A percentile compares a stretch with the other conserved stretches of the same genome.
Evolutionary conservation across 2,329 filamentous ascomycete genomes (phyloP).

Genomic region (Pseudocercospora fijiensis): DNA sequence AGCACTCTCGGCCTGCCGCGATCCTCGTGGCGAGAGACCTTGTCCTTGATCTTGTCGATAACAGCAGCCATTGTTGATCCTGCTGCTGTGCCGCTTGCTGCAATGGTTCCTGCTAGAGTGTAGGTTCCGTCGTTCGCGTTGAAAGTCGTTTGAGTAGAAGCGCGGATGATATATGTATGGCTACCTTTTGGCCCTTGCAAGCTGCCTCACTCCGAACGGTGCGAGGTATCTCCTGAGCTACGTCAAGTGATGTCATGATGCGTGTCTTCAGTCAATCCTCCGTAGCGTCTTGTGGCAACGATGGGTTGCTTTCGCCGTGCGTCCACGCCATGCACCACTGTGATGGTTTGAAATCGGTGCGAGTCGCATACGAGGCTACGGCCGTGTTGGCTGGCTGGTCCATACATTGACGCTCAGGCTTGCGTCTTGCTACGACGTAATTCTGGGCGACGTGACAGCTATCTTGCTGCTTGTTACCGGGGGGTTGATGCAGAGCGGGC

Average conservation of each 20-base stretch:
- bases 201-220: neutral
- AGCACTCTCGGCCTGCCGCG: slow-evolving; percentile 16
- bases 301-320: slow-evolving; percentile 1
- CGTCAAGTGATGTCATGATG: slow-evolving; percentile 3
- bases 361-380: neutral
- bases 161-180: neutral
- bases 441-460: too few species aligned
- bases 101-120: neutral
- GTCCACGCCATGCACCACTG: neutral
- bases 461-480: too few species aligned
- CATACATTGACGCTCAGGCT: too few species aligned
- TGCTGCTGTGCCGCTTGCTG: neutral
- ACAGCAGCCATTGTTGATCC: slow-evolving; percentile 12
- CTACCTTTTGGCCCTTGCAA: neutral
- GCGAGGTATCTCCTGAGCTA: slow-evolving; percentile 5
- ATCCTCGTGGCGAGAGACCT: slow-evolving; percentile 21
- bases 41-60: slow-evolving; percentile 34
- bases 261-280: neutral
- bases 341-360: neutral
- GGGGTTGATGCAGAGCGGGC: too few species aligned
- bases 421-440: too few species aligned
- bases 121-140: neutral
- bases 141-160: neutral
- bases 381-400: neutral
- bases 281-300: neutral